These are phyloP conservation scores for Linum usitatissimum DNA, from an alignment of 345 rosid genomes.

Conservation along the genomic window DNA sequence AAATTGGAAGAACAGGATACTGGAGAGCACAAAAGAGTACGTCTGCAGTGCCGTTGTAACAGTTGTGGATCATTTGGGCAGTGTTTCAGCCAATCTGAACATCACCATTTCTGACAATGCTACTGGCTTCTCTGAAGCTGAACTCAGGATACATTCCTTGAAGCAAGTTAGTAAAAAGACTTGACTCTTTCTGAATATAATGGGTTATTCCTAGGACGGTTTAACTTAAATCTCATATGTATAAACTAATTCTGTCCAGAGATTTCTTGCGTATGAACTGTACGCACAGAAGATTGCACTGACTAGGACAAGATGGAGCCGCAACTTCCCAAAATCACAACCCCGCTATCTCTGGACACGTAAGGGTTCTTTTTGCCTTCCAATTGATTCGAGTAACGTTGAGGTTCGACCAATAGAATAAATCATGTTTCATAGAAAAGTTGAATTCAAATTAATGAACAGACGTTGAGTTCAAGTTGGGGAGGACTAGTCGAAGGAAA, in stretches of 20 bases:
- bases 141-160: constrained; percentile 41
- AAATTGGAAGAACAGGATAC: constrained; percentile 21
- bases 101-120: constrained; percentile 18
- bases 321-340: constrained; percentile 30
- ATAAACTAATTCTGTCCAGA: constrained; percentile 21
- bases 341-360: constrained; percentile 41
- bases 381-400: background rate
- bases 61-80: constrained; percentile 60
- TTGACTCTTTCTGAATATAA: background rate
- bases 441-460: no score
- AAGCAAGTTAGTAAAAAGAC: constrained; percentile 33
- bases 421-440: no score
- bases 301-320: constrained; percentile 29
- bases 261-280: constrained; percentile 32
- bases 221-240: background rate
- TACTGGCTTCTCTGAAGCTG: constrained; percentile 29
- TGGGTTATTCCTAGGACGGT: background rate
- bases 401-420: no score
- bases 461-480: no score
- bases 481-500: no score
- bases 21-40: constrained; percentile 62
- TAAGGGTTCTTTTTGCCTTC: constrained; percentile 1
- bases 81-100: constrained; percentile 44
- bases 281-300: constrained; percentile 39
- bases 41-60: constrained; percentile 49